Conservation (phyloP, 2,329 filamentous ascomycete genomes). For the Fusarium torulosum region DNA sequence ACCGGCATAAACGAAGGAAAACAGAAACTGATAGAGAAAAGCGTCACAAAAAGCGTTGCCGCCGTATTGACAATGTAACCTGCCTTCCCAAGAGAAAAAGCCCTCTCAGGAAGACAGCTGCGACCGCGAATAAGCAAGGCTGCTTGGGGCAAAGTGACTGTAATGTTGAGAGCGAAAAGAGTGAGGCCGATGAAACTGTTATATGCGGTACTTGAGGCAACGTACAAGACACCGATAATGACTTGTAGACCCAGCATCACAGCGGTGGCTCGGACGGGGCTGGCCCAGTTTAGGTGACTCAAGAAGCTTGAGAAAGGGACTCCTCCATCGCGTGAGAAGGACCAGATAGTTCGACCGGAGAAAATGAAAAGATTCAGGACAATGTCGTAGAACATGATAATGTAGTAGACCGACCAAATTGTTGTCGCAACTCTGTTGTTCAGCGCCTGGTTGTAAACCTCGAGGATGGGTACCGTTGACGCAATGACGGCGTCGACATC, state of each 20-base stretch:
- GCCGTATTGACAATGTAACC: slow-evolving; percentile 39
- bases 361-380: slow-evolving; percentile 47
- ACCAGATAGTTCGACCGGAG: slow-evolving; percentile 45
- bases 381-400: slow-evolving; percentile 48
- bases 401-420: slow-evolving; percentile 45
- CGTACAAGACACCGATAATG: slow-evolving; percentile 43
- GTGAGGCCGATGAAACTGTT: slow-evolving; percentile 46
- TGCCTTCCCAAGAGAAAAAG: slow-evolving; percentile 44
- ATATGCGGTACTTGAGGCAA: slow-evolving; percentile 44
- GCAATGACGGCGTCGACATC: slow-evolving; percentile 43
- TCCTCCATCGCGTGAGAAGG: slow-evolving; percentile 45
- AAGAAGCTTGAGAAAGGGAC: slow-evolving; percentile 42
- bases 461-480: slow-evolving; percentile 43
- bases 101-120: slow-evolving; percentile 41
- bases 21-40: slow-evolving; percentile 46
- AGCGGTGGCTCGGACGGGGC: slow-evolving; percentile 42
- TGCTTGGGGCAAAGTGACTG: slow-evolving; percentile 42
- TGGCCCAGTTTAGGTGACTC: slow-evolving; percentile 40
- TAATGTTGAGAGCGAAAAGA: slow-evolving; percentile 46
- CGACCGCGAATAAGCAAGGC: slow-evolving; percentile 43
- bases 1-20: slow-evolving; percentile 42
- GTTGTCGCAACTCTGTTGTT: slow-evolving; percentile 45
- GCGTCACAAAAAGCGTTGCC: slow-evolving; percentile 40
- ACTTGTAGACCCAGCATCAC: slow-evolving; percentile 48
- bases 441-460: slow-evolving; percentile 45